Conservation (phyloP, 768 basidiomycete genomes). For the Naganishia vaughanmartiniae region DNA sequence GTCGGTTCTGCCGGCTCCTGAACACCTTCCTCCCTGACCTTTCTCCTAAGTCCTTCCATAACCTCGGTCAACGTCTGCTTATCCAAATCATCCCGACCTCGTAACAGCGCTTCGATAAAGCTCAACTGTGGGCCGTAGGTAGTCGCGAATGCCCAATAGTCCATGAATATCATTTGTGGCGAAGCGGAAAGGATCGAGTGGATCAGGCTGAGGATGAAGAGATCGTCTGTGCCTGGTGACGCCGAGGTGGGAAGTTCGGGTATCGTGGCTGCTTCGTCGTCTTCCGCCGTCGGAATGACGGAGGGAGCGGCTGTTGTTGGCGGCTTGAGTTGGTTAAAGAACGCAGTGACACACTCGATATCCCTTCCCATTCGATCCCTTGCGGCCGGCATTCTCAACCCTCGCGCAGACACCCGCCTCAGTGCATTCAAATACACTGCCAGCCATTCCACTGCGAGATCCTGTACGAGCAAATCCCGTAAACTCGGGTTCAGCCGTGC, state of each 20-base stretch:
- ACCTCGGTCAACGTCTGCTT: conserved; percentile 81
- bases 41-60: conserved; percentile 88
- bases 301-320: conserved; percentile 43
- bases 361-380: conserved; percentile 80
- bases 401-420: conserved; percentile 64
- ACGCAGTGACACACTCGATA: conserved; percentile 69
- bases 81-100: conserved; percentile 83
- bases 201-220: conserved; percentile 74
- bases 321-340: conserved; percentile 73
- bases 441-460: conserved; percentile 85
- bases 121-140: conserved; percentile 86
- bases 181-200: conserved; percentile 78
- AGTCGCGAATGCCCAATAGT: conserved; percentile 88
- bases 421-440: conserved; percentile 85
- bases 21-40: conserved; percentile 76
- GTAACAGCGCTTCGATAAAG: conserved; percentile 88
- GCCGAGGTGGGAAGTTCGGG: too few species aligned
- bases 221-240: conserved; percentile 13
- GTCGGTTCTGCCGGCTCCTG: conserved; percentile 49
- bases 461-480: conserved; percentile 86
- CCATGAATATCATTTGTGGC: conserved; percentile 83
- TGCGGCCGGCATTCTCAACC: conserved; percentile 79
- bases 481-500: conserved; percentile 83
- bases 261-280: not conserved
- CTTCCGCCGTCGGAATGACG: not conserved